phyloP scores from a whole-genome alignment of 352 stramenopile species.

The Ophiocytium majus region DNA sequence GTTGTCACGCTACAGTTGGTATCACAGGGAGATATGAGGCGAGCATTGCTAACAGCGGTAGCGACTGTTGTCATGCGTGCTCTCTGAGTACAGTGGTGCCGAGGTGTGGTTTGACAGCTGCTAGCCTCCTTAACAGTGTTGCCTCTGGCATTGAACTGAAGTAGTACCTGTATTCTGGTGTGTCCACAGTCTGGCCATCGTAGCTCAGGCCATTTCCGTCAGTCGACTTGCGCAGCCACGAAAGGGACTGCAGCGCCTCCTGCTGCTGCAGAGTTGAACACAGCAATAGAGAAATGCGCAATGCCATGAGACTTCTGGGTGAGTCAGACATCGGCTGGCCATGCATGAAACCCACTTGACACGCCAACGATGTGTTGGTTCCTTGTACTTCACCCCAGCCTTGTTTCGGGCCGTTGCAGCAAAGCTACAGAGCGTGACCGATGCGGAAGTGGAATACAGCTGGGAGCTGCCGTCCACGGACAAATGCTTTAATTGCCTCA shows the following conservation, averaged over 20 bases:
- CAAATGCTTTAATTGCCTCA: too few relatives aligned
- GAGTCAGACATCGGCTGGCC: too few relatives aligned
- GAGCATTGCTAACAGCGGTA: background rate
- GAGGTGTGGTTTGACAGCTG: background rate
- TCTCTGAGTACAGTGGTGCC: background rate
- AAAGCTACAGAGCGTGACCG: too few relatives aligned
- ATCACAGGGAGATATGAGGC: background rate
- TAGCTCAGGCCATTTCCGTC: slow-evolving; percentile 13
- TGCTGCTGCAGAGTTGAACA: too few relatives aligned
- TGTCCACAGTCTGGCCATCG: background rate
- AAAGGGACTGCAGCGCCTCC: background rate
- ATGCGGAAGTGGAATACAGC: too few relatives aligned
- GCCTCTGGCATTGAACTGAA: background rate
- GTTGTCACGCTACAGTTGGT: background rate
- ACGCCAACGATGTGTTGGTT: too few relatives aligned
- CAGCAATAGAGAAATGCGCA: too few relatives aligned
- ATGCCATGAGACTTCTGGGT: too few relatives aligned
- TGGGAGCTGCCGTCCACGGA: too few relatives aligned
- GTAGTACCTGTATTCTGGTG: background rate
- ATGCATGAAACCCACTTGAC: too few relatives aligned
- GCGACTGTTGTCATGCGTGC: background rate
- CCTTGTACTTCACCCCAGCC: too few relatives aligned
- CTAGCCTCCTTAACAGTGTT: background rate
- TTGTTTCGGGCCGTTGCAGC: too few relatives aligned
- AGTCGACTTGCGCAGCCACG: background rate